Base-by-base conservation (phyloP, 2,329 filamentous ascomycete genomes). In the Bipolaris zeicola region DNA sequence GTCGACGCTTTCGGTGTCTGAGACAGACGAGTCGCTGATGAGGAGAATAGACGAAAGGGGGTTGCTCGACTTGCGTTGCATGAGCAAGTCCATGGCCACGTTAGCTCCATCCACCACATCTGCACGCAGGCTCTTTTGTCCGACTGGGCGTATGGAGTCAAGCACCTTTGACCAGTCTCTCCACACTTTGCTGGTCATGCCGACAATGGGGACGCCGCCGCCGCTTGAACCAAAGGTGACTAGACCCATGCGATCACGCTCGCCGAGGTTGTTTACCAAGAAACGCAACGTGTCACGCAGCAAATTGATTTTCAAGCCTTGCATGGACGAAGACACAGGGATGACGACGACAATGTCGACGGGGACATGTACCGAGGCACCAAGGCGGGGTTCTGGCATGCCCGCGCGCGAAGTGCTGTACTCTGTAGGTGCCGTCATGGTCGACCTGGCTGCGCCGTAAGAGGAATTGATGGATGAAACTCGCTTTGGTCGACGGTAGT, bases 61-160 rank as follows among this genome's bases (percentile, higher is more conserved):
- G 72, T 98, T 99, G 77, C 90, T 94, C 66, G 93, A 91, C 79
- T 96, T 96, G 67, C 95, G 88, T 78, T 97, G 93, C 95, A 99
- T 99, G 55, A 99, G 83, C 52, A 99, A 80, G 75, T 99, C 95
- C 95, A 99, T 98, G 45, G 95, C 95, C 48, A 97, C 92, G 68
- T 98, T 99, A 33, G 94, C 95, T 26, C 95, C 95, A 74, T 99
- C 95, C 2, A 99, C 94, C 13, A 98, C 93, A 78, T 99, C 95
- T 1, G 94, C 94, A 11, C 95, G 89, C 70, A 96, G 87, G 74
- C 92, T 98, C 84, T 98, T 99, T 77, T 97, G 94, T 34, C 93
- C 94, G 8, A 97, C 91, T 0, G 95, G 94, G 63, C 92, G 89
- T 68, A 99, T 96, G 0, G 92, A 93, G 37, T 88, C 85, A 44